Evolutionary conservation across 2,329 filamentous ascomycete genomes (phyloP), one percentile per base, ranked within the genome.

Genomic region (Periconia sp.): DNA sequence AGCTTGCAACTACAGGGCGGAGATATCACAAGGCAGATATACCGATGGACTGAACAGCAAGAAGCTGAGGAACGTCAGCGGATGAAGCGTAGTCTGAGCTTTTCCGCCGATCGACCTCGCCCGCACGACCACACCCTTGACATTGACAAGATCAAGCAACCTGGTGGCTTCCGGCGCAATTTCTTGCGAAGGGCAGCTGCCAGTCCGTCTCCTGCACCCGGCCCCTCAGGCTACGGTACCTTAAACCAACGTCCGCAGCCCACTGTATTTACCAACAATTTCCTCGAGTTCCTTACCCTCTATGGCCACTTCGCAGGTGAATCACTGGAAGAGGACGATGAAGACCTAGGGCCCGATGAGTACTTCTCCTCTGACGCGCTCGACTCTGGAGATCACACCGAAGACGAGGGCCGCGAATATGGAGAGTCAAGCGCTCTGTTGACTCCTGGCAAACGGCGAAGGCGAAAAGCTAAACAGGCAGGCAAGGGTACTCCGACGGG

Each of bases 261-360:
- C 15, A 37, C 52, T 10, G 56, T 63, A 19, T 85, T 96, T 45
- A 96, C 94, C 0, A 91, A 82, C 54, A 99, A 88, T 71, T 99
- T 99, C 66, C 82, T 99, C 46, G 95, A 99, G 68, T 99, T 99
- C 61, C 70, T 99, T 36, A 92, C 89, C 6, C 81, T 99, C 21
- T 99, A 96, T 59, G 94, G 94, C 4, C 94, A 99, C 73, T 99
- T 99, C 67, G 94, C 94, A 2, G 94, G 94, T 72, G 94, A 99
- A 71, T 88, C 96, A 65, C 80, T 99, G 10, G 92, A 96, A 68
- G 94, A 99, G 70, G 94, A 97, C 58, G 94, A 97, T 58, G 92
- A 97, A 69, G 89, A 85, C 2, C 76, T 96, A 11, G 84, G 81
- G 4, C 89, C 90, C 2, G 88, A 95, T 66, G 92, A 96, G 65